phyloP scores from a whole-genome alignment of 2,329 filamentous ascomycete genomes.

The Leptographium galeiforme region DNA sequence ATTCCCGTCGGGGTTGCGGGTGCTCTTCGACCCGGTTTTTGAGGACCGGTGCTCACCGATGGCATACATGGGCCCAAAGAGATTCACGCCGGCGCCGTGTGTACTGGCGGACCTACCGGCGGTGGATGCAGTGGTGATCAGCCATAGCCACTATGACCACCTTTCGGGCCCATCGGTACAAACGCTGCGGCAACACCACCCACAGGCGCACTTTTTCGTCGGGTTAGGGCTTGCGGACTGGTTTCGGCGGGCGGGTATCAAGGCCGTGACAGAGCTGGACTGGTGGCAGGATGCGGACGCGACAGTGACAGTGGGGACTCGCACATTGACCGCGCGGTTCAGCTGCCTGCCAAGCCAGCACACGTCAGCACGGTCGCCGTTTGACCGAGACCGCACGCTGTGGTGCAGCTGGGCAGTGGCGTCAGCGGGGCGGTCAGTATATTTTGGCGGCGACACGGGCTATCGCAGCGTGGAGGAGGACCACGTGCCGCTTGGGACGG shows the following conservation, averaged over 20 bases:
- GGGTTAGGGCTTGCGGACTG: constrained; percentile 71
- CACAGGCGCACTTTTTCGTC: constrained; percentile 76
- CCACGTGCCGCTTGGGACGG: constrained; percentile 2
- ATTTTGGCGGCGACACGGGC: constrained; percentile 82
- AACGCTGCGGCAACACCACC: constrained; percentile 57
- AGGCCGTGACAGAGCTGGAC: constrained; percentile 76
- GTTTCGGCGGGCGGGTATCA: constrained; percentile 59
- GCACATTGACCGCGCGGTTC: constrained; percentile 35
- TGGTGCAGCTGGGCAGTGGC: constrained; percentile 80
- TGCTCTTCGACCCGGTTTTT: constrained; percentile 90
- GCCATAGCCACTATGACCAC: constrained; percentile 89
- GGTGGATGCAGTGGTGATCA: constrained; percentile 68
- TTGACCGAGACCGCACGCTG: constrained; percentile 63
- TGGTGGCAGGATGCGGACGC: constrained; percentile 85
- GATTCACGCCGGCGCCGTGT: constrained; percentile 69
- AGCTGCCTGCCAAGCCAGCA: constrained; percentile 80
- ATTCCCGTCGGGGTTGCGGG: constrained; percentile 72
- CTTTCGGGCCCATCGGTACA: constrained; percentile 64
- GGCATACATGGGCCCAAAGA: constrained; percentile 53
- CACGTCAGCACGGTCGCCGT: constrained; percentile 51
- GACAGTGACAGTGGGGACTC: constrained; percentile 29
- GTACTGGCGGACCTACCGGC: constrained; percentile 62
- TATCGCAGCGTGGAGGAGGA: constrained; percentile 54
- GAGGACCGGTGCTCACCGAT: constrained; percentile 76
- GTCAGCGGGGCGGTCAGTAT: constrained; percentile 64